A percentile compares a stretch with the other conserved stretches of the same genome.
Conservation (phyloP, 2,329 filamentous ascomycete genomes). For the Madurella fahalii region DNA sequence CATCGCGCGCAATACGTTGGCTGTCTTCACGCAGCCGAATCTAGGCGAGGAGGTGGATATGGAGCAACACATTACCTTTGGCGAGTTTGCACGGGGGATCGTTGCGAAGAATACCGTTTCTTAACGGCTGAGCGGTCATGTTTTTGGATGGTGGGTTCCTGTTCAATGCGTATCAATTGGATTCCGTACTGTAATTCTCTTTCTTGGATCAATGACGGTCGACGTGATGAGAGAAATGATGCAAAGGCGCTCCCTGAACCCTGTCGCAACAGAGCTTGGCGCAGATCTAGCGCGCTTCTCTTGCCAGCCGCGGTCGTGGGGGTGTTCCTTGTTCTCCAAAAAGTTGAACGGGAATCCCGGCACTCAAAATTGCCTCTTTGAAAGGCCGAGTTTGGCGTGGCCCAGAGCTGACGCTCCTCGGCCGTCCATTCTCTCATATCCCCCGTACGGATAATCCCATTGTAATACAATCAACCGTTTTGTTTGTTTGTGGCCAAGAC, state of each 20-base stretch:
- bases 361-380: constrained; percentile 18
- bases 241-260: not conserved
- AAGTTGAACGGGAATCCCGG: constrained; percentile 11
- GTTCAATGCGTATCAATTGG: not conserved
- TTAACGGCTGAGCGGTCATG: constrained; percentile 7
- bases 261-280: constrained; percentile 1
- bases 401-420: not conserved
- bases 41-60: constrained; percentile 73
- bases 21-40: constrained; percentile 96
- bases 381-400: constrained; percentile 5
- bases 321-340: constrained; percentile 9
- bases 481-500: not conserved
- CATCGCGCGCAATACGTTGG: constrained; percentile 81
- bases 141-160: not conserved
- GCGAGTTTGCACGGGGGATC: constrained; percentile 65
- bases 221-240: constrained; percentile 3
- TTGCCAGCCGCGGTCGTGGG: not conserved
- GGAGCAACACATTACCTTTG: constrained; percentile 64
- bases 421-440: constrained; percentile 9
- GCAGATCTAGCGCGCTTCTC: not conserved
- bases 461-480: not conserved
- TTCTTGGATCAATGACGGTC: not conserved
- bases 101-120: constrained; percentile 56
- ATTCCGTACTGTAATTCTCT: too few relatives aligned
- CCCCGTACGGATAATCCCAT: not conserved